Conservation (phyloP, 768 basidiomycete species). For the Kwoniella sp. region DNA sequence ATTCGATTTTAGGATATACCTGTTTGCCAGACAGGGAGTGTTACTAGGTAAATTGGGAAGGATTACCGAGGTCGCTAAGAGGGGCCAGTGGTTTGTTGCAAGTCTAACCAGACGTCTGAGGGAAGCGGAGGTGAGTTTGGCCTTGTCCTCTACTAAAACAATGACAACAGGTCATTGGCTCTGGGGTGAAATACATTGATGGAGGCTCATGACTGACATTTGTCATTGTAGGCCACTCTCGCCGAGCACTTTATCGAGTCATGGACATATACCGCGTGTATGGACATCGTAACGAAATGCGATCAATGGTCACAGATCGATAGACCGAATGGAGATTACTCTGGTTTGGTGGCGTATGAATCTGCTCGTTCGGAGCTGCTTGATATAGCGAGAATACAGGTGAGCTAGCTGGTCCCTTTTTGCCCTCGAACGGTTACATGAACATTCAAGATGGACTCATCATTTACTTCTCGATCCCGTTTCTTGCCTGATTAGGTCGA, state of each 20-base stretch:
- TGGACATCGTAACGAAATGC: constrained; percentile 78
- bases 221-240: constrained; percentile 59
- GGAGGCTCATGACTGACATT: constrained; percentile 43
- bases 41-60: constrained; percentile 71
- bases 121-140: constrained; percentile 68
- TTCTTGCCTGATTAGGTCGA: constrained; percentile 66
- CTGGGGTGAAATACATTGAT: no score
- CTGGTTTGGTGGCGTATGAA: constrained; percentile 62
- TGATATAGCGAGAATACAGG: constrained; percentile 86
- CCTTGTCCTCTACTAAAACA: no score
- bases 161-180: no score
- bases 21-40: constrained; percentile 80
- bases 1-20: constrained; percentile 89
- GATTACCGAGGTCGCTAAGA: constrained; percentile 70
- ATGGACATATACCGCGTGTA: constrained; percentile 88
- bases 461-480: not conserved
- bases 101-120: constrained; percentile 74
- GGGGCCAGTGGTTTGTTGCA: constrained; percentile 72
- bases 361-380: constrained; percentile 85
- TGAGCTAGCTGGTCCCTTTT: constrained; percentile 54
- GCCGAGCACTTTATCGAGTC: constrained; percentile 76
- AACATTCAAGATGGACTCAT: no score
- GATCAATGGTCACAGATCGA: constrained; percentile 64
- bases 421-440: no score
- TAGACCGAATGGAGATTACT: constrained; percentile 54